phyloP scores from a whole-genome alignment of 495 filamentous ascomycete genomes.

The Ramalina peruviana region DNA sequence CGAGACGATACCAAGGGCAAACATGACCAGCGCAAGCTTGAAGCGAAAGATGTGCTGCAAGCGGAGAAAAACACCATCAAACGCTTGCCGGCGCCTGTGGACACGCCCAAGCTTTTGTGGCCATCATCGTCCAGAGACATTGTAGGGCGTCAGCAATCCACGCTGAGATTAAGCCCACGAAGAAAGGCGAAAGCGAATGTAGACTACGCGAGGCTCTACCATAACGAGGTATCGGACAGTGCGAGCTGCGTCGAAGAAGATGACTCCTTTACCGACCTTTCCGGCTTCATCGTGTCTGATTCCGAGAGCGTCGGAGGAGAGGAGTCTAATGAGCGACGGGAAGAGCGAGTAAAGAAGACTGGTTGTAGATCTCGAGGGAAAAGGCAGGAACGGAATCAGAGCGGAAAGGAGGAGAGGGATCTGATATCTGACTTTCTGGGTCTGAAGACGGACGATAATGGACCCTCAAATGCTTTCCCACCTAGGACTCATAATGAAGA shows the following conservation, averaged over 20 bases:
- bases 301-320: slow-evolving; percentile 9
- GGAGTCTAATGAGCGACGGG: not conserved
- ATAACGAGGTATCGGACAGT: not conserved
- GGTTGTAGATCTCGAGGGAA: too few relatives aligned
- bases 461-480: not conserved
- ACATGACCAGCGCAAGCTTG: not conserved
- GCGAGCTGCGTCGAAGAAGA: slow-evolving; percentile 3
- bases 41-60: too few relatives aligned
- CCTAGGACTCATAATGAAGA: too few relatives aligned
- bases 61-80: not conserved
- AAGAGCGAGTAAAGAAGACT: not conserved
- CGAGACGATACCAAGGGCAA: too few relatives aligned
- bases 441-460: not conserved
- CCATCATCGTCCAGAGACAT: too few relatives aligned
- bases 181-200: slow-evolving; percentile 2
- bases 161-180: not conserved
- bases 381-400: not conserved
- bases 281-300: slow-evolving; percentile 23
- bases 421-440: not conserved
- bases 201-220: slow-evolving; percentile 4
- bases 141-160: too few relatives aligned
- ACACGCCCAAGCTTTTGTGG: too few relatives aligned
- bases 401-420: not conserved
- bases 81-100: too few relatives aligned
- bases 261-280: slow-evolving; percentile 13